Conservation (phyloP, 768 basidiomycete genomes). For the Strobilomyces dryophilus region DNA sequence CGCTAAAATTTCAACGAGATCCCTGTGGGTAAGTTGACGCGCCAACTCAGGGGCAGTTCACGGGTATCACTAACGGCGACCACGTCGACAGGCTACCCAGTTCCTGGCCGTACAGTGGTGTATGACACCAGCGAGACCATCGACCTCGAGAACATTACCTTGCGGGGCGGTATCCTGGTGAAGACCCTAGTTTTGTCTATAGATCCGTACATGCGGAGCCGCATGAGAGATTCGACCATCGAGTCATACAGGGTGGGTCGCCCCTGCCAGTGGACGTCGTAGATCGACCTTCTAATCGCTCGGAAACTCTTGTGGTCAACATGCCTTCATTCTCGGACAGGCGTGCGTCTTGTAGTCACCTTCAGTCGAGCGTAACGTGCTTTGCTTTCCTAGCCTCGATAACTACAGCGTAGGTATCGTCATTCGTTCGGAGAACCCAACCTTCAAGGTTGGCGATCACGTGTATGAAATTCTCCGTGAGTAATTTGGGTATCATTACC, state of each 20-base stretch:
- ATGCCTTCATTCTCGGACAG: slow-evolving; percentile 13
- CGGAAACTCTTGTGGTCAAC: background rate
- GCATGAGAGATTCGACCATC: slow-evolving; percentile 32
- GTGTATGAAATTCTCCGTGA: too few relatives aligned
- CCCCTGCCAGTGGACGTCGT: background rate
- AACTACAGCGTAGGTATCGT: slow-evolving; percentile 46
- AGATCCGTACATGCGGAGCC: slow-evolving; percentile 44
- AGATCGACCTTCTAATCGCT: background rate
- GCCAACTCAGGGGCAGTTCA: background rate
- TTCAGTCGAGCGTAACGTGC: background rate
- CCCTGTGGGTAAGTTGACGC: slow-evolving; percentile 17
- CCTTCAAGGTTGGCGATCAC: too few relatives aligned
- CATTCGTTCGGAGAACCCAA: too few relatives aligned
- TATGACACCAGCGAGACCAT: background rate
- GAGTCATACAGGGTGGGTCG: slow-evolving; percentile 12
- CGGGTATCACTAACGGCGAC: background rate
- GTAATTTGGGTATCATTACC: slow-evolving; percentile 33
- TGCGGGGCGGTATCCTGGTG: background rate
- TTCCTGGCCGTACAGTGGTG: background rate
- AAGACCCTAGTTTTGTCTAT: slow-evolving; percentile 38
- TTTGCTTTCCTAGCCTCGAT: background rate
- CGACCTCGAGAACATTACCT: background rate
- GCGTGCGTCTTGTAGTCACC: slow-evolving; percentile 3
- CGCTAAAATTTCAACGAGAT: slow-evolving; percentile 37
- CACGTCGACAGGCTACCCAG: background rate